Conservation (phyloP, 1,139 yeast genomes). For the Protomyces inouyei region DNA sequence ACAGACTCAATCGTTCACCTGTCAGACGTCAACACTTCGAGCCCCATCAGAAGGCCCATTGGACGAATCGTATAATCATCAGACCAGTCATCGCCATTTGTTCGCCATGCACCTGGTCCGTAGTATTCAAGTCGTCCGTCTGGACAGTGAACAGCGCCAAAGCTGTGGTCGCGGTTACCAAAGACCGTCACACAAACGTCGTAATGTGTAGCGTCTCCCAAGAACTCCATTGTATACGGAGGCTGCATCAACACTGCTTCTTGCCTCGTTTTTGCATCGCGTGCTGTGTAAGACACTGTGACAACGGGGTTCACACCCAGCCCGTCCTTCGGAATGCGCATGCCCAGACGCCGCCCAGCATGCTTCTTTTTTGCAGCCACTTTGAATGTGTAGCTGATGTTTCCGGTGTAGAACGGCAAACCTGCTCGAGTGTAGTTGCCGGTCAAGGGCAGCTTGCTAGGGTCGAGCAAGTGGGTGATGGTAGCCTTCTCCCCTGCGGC, state of each 20-base stretch:
- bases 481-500: constrained; percentile 8
- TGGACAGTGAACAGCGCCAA: constrained; percentile 28
- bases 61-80: constrained; percentile 16
- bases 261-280: not conserved
- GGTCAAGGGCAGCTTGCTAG: not conserved
- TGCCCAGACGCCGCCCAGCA: not conserved
- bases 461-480: not conserved
- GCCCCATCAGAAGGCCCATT: constrained; percentile 11
- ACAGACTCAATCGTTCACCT: not conserved
- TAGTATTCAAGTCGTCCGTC: constrained; percentile 15
- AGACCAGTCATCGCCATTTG: constrained; percentile 15
- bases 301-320: constrained; percentile 20
- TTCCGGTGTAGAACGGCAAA: constrained; percentile 22
- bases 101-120: constrained; percentile 22
- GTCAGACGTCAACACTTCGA: constrained; percentile 2
- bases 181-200: constrained; percentile 14
- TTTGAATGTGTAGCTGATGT: not conserved
- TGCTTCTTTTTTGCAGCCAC: not conserved
- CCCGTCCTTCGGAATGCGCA: not conserved
- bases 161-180: constrained; percentile 26
- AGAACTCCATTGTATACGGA: not conserved
- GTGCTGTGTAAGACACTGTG: not conserved
- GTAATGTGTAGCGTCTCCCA: not conserved
- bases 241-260: not conserved
- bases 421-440: constrained; percentile 15